Base-by-base conservation (phyloP, 345 rosid genomes). In the Ceriops tagal region DNA sequence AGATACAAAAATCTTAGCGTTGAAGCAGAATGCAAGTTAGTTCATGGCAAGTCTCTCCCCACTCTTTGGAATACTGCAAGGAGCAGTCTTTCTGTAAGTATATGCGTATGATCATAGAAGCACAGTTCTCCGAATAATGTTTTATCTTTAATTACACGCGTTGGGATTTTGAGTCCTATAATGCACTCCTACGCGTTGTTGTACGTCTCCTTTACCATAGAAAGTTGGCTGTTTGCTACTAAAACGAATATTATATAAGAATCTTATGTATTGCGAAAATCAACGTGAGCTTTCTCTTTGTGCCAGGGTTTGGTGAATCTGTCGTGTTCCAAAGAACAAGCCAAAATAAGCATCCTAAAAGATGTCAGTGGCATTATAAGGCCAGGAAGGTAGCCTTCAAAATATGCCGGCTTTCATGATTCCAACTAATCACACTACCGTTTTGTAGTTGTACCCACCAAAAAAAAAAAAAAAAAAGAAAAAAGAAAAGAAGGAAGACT, bases 1-100 rank as follows among this genome's bases (percentile, higher is more conserved):
- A 81, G 93, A 73, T 89, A 81, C 69, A 70, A 61, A 51, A 78
- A 86, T 62, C 73, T 89, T 26, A 61, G 76, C 2, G 86, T 92
- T 9, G 92, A 87, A 67, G 89, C 91, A 47, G 81, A 84, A 32
- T 87, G 90, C n/a, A 82, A 86, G 58, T 82, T 92, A 22, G 83
- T 88, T 61, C 78, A 79, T 58, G 96, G 96, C 53, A 89, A 83
- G 76, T 87, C 96, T 0, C 92, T 89, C 64, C 93, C 97, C 20
- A 89, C 93, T 58, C 79, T 92, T 4, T 91, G 96, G 93, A 89
- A 86, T 73, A 73, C 90, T 13, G 57, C 80, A 5, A 86, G 66
- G 77, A 56, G 64, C 63, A 8, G 78, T 32, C 19, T 87, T 72
- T 64, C 77, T 34, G 97, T 88, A 64, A 86, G 92, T 83, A 51